Evolutionary conservation across 495 filamentous ascomycete species (phyloP), one percentile per base, ranked within the genome.

Genomic region (Elasticomyces elasticus): DNA sequence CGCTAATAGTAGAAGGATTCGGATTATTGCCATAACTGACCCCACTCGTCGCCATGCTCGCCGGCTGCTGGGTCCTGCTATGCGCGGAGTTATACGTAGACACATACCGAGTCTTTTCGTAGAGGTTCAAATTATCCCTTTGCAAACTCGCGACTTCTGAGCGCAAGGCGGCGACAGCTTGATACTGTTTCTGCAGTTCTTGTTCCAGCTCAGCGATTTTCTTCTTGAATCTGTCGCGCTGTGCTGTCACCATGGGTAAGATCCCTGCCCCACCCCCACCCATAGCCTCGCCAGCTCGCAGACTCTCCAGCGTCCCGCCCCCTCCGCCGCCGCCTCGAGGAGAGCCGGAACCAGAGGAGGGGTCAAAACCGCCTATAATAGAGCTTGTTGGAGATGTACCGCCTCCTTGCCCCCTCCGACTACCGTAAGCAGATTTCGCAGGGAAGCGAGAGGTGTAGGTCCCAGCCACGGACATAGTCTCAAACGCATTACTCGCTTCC

Each of bases 211-310:
- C 87, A 1, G 82, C 69, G 55, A 94, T 97, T 60, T 89, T 84
- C 75, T 94, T 87, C 75, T 95, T 97, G 79, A 99, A 99, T 38
- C 92, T 86, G 69, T 99, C 92, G 55, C 92, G 83, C 67, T 99
- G 92, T 19, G 92, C 92, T 44, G 92, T 94, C 52, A 99, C 84
- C 92, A 99, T 99, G 24, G 94, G 92, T 24, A 99, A 74, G 55
- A 99, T 94, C 19, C 89, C 89, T 1, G 86, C 87, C 25, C 88
- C 87, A 47, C 86, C 87, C 9, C 88, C 87, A 15, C 85, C 79
- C 2, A 9, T n/a, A 9, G 83, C 73, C 61, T 90, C 86, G 6
- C 84, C 82, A 24, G 80, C 76, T 60, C 76, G 76, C 49, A 80
- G 74, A 41, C 77, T 68, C 25, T 81, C 77, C 65, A 83, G 74